Evolutionary conservation across 2,329 filamentous ascomycete species (phyloP), one percentile per base, ranked within the genome.

Genomic region (Pestalotiopsis sp.): DNA sequence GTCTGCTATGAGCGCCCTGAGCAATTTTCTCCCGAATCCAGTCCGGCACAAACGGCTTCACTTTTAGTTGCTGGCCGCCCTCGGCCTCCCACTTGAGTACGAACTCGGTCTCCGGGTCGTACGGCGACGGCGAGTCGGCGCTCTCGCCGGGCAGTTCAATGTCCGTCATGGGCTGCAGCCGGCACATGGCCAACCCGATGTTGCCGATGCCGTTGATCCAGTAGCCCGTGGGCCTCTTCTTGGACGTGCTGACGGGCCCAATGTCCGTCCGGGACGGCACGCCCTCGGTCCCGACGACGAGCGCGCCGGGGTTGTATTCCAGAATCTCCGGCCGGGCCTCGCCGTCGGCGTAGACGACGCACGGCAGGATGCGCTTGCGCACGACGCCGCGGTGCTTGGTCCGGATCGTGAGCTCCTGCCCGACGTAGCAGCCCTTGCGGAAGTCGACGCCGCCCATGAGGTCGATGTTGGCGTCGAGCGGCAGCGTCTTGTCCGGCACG

Each of bases 381-480:
- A 99, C 93, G 17, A 99, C 93, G 25, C 96, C 96, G 13, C 92
- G 95, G 81, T 99, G 96, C 78, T 95, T 92, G 1, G 96, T 99
- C 57, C 96, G 91, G 72, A 98, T 97, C 1, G 96, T 98, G 72
- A 99, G 87, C 80, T 99, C 96, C 81, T 99, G 96, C 0, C 96
- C 96, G 7, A 98, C 90, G 80, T 99, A 99, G 82, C 96, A 99
- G 7, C 96, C 96, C 83, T 99, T 99, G 77, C 90, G 90, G 83
- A 96, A 99, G 81, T 98, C 93, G 73, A 99, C 91, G 31, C 90
- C 96, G 62, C 89, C 87, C 86, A 93, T 93, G 69, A 93, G 83
- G 80, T 99, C 96, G 78, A 98, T 87, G 79, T 98, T 98, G 77
- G 87, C 91, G 81, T 98, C 95, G 80, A 95, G 91, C 1, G 96